These are phyloP conservation scores for Candida nanaspora DNA, from an alignment of 805 yeast species.

Conservation along the genomic window DNA sequence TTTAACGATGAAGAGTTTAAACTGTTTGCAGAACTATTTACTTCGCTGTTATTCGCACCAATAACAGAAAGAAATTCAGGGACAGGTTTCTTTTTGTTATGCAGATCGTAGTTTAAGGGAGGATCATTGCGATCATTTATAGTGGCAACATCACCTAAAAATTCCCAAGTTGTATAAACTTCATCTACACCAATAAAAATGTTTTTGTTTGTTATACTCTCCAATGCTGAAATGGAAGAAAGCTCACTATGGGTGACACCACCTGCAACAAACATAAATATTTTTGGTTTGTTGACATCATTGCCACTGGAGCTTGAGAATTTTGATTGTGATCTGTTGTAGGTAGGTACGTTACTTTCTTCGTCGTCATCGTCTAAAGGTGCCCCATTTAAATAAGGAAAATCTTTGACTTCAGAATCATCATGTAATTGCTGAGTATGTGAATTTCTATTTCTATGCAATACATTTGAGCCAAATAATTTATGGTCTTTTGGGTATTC, in stretches of 20 bases:
- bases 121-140: not conserved
- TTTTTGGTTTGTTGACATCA: slow-evolving; percentile 39
- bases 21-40: not conserved
- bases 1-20: not conserved
- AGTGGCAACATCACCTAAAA: slow-evolving; percentile 19
- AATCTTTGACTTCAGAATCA: slow-evolving; percentile 33
- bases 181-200: slow-evolving; percentile 79
- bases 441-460: not conserved
- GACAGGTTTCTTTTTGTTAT: not conserved
- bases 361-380: slow-evolving; percentile 19
- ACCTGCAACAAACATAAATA: slow-evolving; percentile 80
- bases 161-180: slow-evolving; percentile 39
- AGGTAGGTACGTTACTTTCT: not conserved
- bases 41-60: not conserved
- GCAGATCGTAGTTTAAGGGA: not conserved
- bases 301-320: not conserved
- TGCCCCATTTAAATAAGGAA: slow-evolving; percentile 38
- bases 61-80: not conserved
- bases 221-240: slow-evolving; percentile 66
- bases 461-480: not conserved
- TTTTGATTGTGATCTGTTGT: not conserved
- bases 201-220: slow-evolving; percentile 56
- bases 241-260: slow-evolving; percentile 83
- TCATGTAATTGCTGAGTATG: slow-evolving; percentile 22
- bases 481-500: not conserved